These are phyloP conservation scores for Polygonum maritimum DNA, from an alignment of 148 eudicot species.

Conservation along the genomic window DNA sequence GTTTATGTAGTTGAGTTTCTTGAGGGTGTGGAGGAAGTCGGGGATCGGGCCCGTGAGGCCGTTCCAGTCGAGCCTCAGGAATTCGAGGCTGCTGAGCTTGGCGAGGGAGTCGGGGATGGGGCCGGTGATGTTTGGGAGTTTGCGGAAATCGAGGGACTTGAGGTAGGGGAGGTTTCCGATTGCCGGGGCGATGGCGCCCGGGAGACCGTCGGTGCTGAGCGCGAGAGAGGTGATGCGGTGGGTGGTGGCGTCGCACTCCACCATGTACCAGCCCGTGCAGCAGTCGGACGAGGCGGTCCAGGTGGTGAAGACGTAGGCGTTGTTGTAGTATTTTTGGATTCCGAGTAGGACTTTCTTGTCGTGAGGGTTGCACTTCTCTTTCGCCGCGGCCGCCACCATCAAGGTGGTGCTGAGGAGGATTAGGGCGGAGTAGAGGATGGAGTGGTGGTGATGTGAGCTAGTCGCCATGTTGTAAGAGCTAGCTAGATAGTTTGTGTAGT, in stretches of 20 bases:
- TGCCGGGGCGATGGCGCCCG: conserved; percentile 12
- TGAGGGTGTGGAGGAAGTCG: not conserved
- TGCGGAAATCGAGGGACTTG: conserved; percentile 13
- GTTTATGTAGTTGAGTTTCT: conserved; percentile 7
- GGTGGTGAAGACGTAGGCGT: not conserved
- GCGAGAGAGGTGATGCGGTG: not conserved
- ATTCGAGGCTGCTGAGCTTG: conserved; percentile 9
- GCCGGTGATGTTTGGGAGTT: conserved; percentile 23
- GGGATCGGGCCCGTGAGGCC: conserved; percentile 22
- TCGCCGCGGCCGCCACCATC: not conserved
- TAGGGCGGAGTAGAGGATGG: conserved; percentile 1
- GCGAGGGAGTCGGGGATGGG: conserved; percentile 14
- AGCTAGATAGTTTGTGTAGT: not conserved
- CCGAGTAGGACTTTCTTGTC: not conserved
- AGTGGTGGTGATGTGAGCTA: not conserved
- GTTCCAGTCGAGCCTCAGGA: not conserved
- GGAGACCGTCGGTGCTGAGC: not conserved
- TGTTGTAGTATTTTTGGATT: not conserved
- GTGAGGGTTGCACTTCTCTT: not conserved
- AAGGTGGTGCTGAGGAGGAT: not conserved
- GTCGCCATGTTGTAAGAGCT: not conserved
- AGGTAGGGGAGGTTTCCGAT: conserved; percentile 18
- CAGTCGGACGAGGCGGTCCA: not conserved
- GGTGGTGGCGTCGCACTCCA: not conserved
- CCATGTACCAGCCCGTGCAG: not conserved